Percentiles rank a stretch among this genome's conserved stretches.
phyloP scores from a whole-genome alignment of 768 basidiomycete species.

The Boletus reticulatus region DNA sequence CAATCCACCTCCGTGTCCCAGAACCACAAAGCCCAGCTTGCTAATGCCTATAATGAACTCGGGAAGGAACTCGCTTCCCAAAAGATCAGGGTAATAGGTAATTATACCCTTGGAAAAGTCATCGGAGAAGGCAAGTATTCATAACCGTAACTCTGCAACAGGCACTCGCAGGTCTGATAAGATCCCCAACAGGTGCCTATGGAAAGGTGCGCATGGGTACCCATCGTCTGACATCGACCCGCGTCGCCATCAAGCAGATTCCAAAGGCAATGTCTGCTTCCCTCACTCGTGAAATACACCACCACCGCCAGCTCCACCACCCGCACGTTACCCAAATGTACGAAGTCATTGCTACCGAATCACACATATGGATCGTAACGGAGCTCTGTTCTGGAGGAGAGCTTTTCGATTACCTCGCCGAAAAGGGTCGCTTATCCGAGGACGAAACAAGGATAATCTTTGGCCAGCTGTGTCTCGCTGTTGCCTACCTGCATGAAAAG shows the following conservation, averaged over 20 bases:
- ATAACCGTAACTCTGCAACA: slow-evolving; percentile 1
- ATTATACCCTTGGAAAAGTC: slow-evolving; percentile 90
- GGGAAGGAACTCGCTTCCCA: slow-evolving; percentile 93
- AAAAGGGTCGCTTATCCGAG: slow-evolving; percentile 85
- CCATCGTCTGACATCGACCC: slow-evolving; percentile 86
- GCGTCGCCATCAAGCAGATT: slow-evolving; percentile 97
- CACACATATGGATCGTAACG: slow-evolving; percentile 93
- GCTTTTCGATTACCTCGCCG: slow-evolving; percentile 96
- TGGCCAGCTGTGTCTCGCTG: slow-evolving; percentile 92
- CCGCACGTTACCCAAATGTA: slow-evolving; percentile 94
- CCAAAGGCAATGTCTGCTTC: slow-evolving; percentile 90
- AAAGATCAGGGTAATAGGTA: slow-evolving; percentile 89
- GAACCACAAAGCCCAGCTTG: slow-evolving; percentile 86
- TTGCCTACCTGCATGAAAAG: slow-evolving; percentile 88
- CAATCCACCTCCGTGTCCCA: slow-evolving; percentile 59
- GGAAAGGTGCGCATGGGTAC: slow-evolving; percentile 95
- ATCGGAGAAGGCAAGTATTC: slow-evolving; percentile 84
- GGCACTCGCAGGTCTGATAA: slow-evolving; percentile 20
- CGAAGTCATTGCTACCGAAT: slow-evolving; percentile 97
- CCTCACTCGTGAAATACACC: slow-evolving; percentile 96
- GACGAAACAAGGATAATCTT: slow-evolving; percentile 86
- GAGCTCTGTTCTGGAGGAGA: slow-evolving; percentile 97
- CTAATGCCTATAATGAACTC: slow-evolving; percentile 94
- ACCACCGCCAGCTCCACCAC: slow-evolving; percentile 95
- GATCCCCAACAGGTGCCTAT: slow-evolving; percentile 69